A percentile compares a stretch with the other conserved stretches of the same genome.
Conservation (phyloP, 2,329 filamentous ascomycete genomes). For the Fusarium virguliforme region DNA sequence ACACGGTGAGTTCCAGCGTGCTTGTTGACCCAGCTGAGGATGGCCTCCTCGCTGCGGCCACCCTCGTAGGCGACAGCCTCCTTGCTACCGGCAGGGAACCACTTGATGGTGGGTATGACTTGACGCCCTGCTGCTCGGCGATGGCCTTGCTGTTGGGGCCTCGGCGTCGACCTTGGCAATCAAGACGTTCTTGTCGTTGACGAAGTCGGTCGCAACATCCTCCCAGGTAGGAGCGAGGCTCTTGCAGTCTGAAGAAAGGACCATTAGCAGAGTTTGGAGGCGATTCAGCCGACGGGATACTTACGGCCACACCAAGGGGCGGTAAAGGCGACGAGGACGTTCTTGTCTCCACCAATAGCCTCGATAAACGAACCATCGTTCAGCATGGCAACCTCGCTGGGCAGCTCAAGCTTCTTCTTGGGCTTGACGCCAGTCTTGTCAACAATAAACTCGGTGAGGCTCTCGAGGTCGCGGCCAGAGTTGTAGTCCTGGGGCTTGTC, state of each 20-base stretch:
- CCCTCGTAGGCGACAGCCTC: constrained; percentile 81
- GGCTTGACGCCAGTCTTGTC: constrained; percentile 90
- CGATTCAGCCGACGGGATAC: constrained; percentile 59
- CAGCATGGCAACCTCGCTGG: constrained; percentile 84
- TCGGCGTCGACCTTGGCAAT: constrained; percentile 98
- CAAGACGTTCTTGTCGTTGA: constrained; percentile 82
- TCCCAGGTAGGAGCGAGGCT: constrained; percentile 92
- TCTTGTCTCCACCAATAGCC: constrained; percentile 85
- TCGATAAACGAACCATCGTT: constrained; percentile 85
- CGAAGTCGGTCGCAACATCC: constrained; percentile 85
- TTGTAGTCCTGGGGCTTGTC: constrained; percentile 88
- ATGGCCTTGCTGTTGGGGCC: constrained; percentile 85
- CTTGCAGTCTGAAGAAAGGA: constrained; percentile 86
- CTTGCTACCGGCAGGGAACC: constrained; percentile 89
- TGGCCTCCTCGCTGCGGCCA: constrained; percentile 81
- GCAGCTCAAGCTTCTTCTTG: constrained; percentile 81
- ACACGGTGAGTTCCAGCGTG: constrained; percentile 90
- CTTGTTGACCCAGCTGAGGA: constrained; percentile 88
- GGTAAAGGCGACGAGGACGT: constrained; percentile 96
- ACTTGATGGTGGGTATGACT: constrained; percentile 97
- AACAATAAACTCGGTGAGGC: constrained; percentile 82
- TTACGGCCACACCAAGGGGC: constrained; percentile 98
- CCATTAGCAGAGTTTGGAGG: constrained; percentile 24
- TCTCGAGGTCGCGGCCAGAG: constrained; percentile 89
- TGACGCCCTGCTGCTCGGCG: constrained; percentile 82